phyloP scores from a whole-genome alignment of 768 basidiomycete species.

The Galerina marginata region DNA sequence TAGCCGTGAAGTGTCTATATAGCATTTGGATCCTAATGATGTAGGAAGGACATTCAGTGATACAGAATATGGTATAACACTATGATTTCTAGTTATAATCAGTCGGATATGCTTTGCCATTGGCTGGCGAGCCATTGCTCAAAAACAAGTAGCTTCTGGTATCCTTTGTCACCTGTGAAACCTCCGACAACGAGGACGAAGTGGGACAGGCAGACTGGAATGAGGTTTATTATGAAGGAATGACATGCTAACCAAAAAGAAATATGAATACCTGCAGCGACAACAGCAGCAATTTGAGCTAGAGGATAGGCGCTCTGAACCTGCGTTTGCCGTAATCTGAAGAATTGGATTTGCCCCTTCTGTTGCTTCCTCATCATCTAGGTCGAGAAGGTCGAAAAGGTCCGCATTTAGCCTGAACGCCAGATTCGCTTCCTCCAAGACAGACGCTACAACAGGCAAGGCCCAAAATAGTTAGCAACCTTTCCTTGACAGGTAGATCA shows the following conservation, averaged over 20 bases:
- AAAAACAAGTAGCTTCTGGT: slow-evolving; percentile 47
- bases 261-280: slow-evolving; percentile 37
- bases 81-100: neutral
- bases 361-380: slow-evolving; percentile 18
- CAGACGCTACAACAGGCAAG: slow-evolving; percentile 37
- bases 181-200: slow-evolving; percentile 52
- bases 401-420: slow-evolving; percentile 56
- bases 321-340: slow-evolving; percentile 3
- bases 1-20: slow-evolving; percentile 9
- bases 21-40: neutral
- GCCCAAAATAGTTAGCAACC: neutral
- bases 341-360: slow-evolving; percentile 10
- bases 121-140: slow-evolving; percentile 42
- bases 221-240: slow-evolving; percentile 23
- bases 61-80: neutral
- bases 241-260: neutral
- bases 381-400: slow-evolving; percentile 46
- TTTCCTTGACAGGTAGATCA: neutral
- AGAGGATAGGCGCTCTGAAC: slow-evolving; percentile 34
- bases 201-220: slow-evolving; percentile 52
- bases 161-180: slow-evolving; percentile 50
- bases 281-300: slow-evolving; percentile 40
- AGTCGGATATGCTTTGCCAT: slow-evolving; percentile 15
- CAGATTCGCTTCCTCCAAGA: slow-evolving; percentile 52
- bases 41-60: neutral